phyloP scores from a whole-genome alignment of 345 rosid genomes.

The Murraya paniculata region DNA sequence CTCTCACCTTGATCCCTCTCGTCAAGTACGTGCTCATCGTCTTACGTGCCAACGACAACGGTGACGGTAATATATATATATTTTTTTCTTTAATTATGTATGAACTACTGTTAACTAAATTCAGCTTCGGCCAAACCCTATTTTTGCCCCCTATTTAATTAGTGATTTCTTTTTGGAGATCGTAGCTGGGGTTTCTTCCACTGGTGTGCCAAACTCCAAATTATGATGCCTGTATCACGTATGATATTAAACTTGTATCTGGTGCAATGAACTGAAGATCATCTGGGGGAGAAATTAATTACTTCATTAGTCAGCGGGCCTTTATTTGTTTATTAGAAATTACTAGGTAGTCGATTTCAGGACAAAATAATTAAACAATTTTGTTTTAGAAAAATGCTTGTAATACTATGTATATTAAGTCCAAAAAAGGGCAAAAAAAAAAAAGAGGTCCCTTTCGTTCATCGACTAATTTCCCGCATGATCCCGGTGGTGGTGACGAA shows the following conservation, averaged over 20 bases:
- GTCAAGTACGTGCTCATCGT: constrained; percentile 52
- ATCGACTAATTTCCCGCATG: neutral
- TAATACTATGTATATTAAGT: too few relatives aligned
- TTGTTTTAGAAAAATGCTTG: too few relatives aligned
- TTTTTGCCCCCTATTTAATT: neutral
- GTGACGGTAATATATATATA: constrained; percentile 35
- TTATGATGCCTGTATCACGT: neutral
- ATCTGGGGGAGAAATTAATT: neutral
- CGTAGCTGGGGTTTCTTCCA: neutral
- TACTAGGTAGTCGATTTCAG: neutral
- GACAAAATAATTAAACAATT: neutral
- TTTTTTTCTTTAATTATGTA: too few relatives aligned
- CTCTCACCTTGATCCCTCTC: constrained; percentile 52
- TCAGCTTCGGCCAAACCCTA: rapidly evolving
- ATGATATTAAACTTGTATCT: neutral
- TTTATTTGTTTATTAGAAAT: too few relatives aligned
- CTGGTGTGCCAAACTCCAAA: neutral
- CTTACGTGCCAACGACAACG: constrained; percentile 53
- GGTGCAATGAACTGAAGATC: neutral
- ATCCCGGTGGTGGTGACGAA: neutral
- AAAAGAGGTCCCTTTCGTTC: neutral
- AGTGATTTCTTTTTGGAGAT: neutral
- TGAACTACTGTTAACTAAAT: too few relatives aligned
- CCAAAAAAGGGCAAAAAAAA: neutral
- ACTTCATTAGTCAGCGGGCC: neutral